Evolutionary conservation across 2,329 filamentous ascomycete species (phyloP), one percentile per base, ranked within the genome.

Genomic region (Penicillium hesseltinei): DNA sequence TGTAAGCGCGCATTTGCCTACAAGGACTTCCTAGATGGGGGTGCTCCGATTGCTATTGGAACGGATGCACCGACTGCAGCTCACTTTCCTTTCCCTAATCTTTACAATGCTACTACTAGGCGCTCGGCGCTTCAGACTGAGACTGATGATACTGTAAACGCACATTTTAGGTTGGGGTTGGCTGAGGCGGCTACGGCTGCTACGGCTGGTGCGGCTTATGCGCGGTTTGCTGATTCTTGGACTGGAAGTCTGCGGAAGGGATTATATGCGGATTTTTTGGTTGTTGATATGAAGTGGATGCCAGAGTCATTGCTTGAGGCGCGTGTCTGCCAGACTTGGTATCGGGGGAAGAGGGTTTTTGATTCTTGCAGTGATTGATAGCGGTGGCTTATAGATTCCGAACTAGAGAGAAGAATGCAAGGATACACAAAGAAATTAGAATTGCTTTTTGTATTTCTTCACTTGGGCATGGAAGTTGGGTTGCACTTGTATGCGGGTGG

Each of bases 1-100:
- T 73, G 80, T 56, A 73, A 74, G 58, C 74, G 80, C 6, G 80
- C 79, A 3, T 82, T 82, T 62, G 80, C 80, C 10, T 82, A 82
- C 62, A 74, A 74, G 9, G 80, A 81, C 9, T 81, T 82, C 62
- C 51, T 72, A 10, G 76, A 78, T n/a, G 73, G 75, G 6, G 79
- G 79, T 2, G 79, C 78, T 0, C 62, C 64, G 5, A 60, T 82
- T 8, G 78, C 80, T 0, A 73, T 82, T 45, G 80, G 80, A 0
- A 78, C 78, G 0, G 80, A 82, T 62, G 73, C 78, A 0, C 80
- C 80, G 0, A 82, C 80, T 2, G 80, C 80, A 1, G 75, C 75
- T 0, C 75, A 80, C 57, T 66, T 71, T 8, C 75, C 79, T 11
- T 66, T 81, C 39, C 72, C 71, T 2, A 82, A 82, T 61, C 57